Evolutionary conservation across 2,329 filamentous ascomycete genomes (phyloP), one percentile per base, ranked within the genome.

Genomic region (Xenoacremonium recifei): DNA sequence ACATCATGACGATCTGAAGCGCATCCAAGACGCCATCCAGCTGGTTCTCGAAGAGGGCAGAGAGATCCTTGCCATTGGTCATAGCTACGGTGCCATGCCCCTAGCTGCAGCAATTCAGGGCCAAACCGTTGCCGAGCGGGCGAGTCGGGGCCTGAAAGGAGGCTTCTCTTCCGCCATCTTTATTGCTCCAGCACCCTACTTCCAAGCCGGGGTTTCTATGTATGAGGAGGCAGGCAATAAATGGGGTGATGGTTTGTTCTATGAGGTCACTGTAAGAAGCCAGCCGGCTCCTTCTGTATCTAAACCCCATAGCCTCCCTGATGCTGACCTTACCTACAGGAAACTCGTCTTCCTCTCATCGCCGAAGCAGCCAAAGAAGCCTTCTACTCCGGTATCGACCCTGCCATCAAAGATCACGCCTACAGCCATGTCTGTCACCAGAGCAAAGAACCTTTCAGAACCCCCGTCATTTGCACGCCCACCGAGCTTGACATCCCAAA

Each of bases 71-170:
- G 42, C 30, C 3, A 16, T 54, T 9, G 48, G 40, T 1, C 51
- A 54, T 5, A 54, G 50, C 21, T 54, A 54, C 5, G 50, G 50
- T 3, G 45, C 45, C 4, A 18, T 54, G 2, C 50, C 51, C 11
- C 15, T 42, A 2, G 37, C 21, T 3, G 39, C 32, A 4, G 48
- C 48, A 0, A 21, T 48, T 2, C 21, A 39, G 13, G 42, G 39
- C 0, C n/a, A 52, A 1, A 39, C 45, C 4, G 4, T 45, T 3
- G 30, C 37, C 2, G 48, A 54, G 11, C 36, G 45, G 12, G 30
- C 21, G 3, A 6, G 21, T 4, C 31, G 31, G 19, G 43, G 35
- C 0, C 35, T 45, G 1, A 3, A 27, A 5, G 51, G 51, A 9
- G 51, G n/a, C n/a, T n/a, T n/a, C n/a, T n/a, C n/a, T n/a, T n/a